Evolutionary conservation across 441 rosid species (phyloP), one percentile per base, ranked within the genome.

Genomic region (Erodium moschatum): DNA sequence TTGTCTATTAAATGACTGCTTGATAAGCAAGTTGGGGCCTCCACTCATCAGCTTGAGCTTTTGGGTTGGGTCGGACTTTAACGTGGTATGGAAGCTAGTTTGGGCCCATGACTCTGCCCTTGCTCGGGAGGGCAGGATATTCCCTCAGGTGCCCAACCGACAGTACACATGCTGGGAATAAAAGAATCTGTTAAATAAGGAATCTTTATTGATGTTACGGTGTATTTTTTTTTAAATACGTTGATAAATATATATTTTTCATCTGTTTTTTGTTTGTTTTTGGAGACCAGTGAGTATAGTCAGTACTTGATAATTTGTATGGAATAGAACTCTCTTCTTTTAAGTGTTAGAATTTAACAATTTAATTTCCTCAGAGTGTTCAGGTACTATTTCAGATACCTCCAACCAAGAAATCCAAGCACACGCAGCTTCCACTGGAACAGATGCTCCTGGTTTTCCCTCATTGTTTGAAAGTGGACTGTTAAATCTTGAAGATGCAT

Each of bases 381-480:
- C 81, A 76, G 89, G 78, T 69, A 70, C 75, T 61, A 65, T 68
- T 60, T 67, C 80, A 62, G 84, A 77, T 70, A 81, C 66, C 48
- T 76, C 81, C 64, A 73, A 71, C 69, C 79, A 70, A 77, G 91
- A 85, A 74, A 67, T 65, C 9, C 79, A 69, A 69, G 77, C 62
- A 54, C 42, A 73, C 60, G 61, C 75, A 54, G 69, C 82, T 65
- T 66, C 76, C 66, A 52, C 63, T 2, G 79, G 75, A 81, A 83
- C 67, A 71, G 85, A 78, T 74, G 70, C 80, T 31, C 79, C 83
- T 4, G 74, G 66, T 76, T 72, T 73, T 66, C 38, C 73, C 15
- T 66, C 78, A 72, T 76, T 71, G 68, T 74, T 83, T 77, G 87
- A 77, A 73, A 76, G 61, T 76, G 87, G 74, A 54, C 83, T 77